Evolutionary conservation across 2,329 filamentous ascomycete genomes (phyloP).

Genomic region (Nannizzia gypsea): DNA sequence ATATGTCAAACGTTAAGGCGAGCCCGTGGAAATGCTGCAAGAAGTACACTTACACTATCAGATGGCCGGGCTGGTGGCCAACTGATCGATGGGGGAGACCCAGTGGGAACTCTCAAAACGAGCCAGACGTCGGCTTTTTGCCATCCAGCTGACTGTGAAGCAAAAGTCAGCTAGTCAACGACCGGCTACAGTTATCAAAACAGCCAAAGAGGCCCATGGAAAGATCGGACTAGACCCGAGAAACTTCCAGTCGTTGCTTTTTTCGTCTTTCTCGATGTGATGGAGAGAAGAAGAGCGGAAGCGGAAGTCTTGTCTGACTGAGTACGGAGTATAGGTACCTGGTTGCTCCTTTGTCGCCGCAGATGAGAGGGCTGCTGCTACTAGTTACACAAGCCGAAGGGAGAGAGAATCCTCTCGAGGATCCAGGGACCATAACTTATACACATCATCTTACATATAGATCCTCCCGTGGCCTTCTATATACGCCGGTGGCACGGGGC

Average conservation of each 20-base stretch:
- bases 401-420: not conserved
- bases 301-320: too few relatives aligned
- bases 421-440: slow-evolving; percentile 1
- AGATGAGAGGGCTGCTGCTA: not conserved
- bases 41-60: too few relatives aligned
- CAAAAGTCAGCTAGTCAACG: too few relatives aligned
- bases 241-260: not conserved
- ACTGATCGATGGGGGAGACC: not conserved
- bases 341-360: not conserved
- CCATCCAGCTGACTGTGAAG: slow-evolving; percentile 3
- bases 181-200: too few relatives aligned
- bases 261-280: not conserved
- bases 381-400: not conserved
- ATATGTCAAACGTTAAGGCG: not conserved
- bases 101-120: not conserved
- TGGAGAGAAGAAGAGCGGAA: too few relatives aligned
- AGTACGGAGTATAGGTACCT: too few relatives aligned
- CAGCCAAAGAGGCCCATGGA: not conserved
- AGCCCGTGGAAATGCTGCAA: too few relatives aligned
- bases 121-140: not conserved
- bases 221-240: slow-evolving; percentile 3
- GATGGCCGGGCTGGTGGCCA: not conserved
- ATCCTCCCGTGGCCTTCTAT: not conserved
- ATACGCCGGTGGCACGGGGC: not conserved
- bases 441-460: not conserved